Base-by-base conservation (phyloP, 805 yeast species). In the Ascoidea asiatica region DNA sequence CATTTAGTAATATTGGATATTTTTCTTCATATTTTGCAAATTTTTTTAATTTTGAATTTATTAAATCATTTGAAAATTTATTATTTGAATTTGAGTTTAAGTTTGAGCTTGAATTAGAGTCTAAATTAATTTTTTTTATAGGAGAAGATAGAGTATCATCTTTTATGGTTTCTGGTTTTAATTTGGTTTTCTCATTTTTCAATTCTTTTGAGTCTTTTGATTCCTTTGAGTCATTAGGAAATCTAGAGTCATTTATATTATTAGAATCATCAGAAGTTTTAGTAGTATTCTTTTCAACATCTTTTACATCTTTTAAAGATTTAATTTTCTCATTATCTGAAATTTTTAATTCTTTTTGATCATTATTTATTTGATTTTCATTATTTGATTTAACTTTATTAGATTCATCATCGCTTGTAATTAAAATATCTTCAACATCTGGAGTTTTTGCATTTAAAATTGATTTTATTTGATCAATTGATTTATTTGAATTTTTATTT, bases 21-120 rank as follows among this genome's bases (percentile, higher is more conserved):
- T 87, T 88, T 43, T 81, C 82, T 59, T 90, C 97, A 59, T 89
- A 90, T 58, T 87, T 88, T 46, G 72, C 76, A 55, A 83, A 85
- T 63, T 86, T 89, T 45, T 72, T 71, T 59, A 88, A 61, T 54
- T 80, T 82, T 5, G 77, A 62, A 47, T 73, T 71, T 17, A 56
- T 17, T 53, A 50, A 39, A 45, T 46, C 19, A 38, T 40, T 3
- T 4, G 36, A 17, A 17, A 29, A 19, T 36, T 45, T 23, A 13
- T 41, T 11, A 19, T 19, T 35, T 33, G 21, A 5, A 44, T 33
- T 5, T 46, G 40, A 6, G 44, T 21, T 4, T 44, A 22, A 19
- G 48, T 40, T 7, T 43, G 40, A 37, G 58, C 52, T 18, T 18
- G 46, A 29, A 33, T 43, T 23, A n/a, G 43, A 35, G 40, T 46